Base-by-base conservation (phyloP, 495 filamentous ascomycete genomes). In the Umbilicaria muhlenbergii region DNA sequence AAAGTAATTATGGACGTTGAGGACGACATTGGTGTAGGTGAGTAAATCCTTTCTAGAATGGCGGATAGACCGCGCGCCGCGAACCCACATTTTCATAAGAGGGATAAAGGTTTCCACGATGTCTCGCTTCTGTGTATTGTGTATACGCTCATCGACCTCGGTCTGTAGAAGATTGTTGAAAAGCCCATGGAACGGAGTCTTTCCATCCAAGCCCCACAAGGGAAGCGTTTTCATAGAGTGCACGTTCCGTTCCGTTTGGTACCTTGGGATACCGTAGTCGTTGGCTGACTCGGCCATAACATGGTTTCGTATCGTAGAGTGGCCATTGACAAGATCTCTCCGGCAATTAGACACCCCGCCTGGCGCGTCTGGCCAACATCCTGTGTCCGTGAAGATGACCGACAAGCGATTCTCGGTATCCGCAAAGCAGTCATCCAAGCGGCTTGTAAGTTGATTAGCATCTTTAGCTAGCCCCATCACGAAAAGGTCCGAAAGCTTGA, bases 301-400 rank as follows among this genome's bases (percentile, higher is more conserved):
- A 47, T 81, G 75, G 68, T 75, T 78, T 43, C 71, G 71, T 44
- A 81, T 75, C 1, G 72, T 73, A 18, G 61, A 58, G 43, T 78
- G 65, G 18, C 71, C 71, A 52, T 80, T 77, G 58, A 81, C 74
- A 63, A 81, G 67, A 48, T 81, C 77, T 42, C 77, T 63, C n/a
- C 77, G 71, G 59, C 77, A 81, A 21, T 74, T 74, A 36, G 75
- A 79, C 14, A 81, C 75, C 52, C 77, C 77, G 44, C 77, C 77
- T 41, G 72, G 73, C 50, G 78, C 72, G 41, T 78, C 77, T 0
- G 77, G 77, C 77, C 77, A 81, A 28, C 74, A 78, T 12, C 74
- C 74, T 32, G 64, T 78, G 52, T 81, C 77, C 11, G 73, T 68
- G 36, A 75, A 74, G 49, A 81, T 65, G 41, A 81, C 74, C 46